Evolutionary conservation across 129 eudicot genomes (phyloP).

Genomic region (Flaveria brownii): DNA sequence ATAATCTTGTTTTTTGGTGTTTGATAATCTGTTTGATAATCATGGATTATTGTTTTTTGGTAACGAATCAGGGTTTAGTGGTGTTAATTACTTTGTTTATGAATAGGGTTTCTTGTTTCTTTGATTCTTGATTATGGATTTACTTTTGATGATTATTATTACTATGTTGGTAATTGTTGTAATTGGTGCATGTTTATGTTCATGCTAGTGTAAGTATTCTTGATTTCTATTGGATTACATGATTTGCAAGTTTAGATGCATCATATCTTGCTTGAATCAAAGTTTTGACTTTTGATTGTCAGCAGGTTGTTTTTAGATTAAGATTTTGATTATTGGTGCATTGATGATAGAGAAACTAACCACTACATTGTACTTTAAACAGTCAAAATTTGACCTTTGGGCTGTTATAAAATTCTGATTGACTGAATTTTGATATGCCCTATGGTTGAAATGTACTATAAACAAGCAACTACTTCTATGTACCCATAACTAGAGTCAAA

Average conservation of each 20-base stretch:
- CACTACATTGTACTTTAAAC: not conserved
- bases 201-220: not conserved
- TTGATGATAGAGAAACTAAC: not conserved
- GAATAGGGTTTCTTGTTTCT: too few relatives aligned
- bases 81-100: too few relatives aligned
- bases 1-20: slow-evolving; percentile 8
- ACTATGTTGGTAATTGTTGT: too few relatives aligned
- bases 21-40: not conserved
- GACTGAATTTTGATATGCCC: not conserved
- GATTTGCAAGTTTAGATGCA: slow-evolving; percentile 1
- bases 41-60: not conserved
- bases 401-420: slow-evolving; percentile 9
- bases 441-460: slow-evolving; percentile 7
- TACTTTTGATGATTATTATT: not conserved
- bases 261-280: not conserved
- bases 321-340: not conserved
- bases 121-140: not conserved
- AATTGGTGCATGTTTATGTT: not conserved
- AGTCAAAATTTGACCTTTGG: slow-evolving; percentile 12
- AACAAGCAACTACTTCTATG: not conserved
- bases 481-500: not conserved
- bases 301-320: slow-evolving; percentile 6
- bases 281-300: not conserved
- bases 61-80: too few relatives aligned
- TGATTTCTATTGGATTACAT: not conserved